These are phyloP conservation scores for Tricladium varicosporioides DNA, from an alignment of 2,329 filamentous ascomycete genomes.

Conservation along the genomic window DNA sequence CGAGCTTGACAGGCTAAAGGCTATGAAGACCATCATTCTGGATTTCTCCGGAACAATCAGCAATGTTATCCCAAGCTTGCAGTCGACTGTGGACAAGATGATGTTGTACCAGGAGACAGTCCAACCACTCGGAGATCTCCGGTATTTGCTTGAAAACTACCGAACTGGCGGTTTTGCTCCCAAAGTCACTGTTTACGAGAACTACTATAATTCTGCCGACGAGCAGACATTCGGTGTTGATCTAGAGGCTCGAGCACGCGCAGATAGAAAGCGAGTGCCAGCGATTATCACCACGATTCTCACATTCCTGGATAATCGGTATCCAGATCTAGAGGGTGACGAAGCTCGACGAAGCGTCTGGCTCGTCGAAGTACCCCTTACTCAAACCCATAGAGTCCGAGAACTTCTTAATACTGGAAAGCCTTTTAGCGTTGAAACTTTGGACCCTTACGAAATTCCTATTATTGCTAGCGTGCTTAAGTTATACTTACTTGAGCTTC, in stretches of 20 bases:
- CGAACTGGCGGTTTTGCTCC: conserved; percentile 90
- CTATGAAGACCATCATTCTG: conserved; percentile 95
- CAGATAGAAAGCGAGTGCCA: conserved; percentile 93
- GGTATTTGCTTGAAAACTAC: conserved; percentile 96
- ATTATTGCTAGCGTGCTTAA: conserved; percentile 92
- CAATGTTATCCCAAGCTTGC: conserved; percentile 94
- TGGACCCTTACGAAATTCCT: conserved; percentile 89
- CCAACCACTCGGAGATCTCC: conserved; percentile 84
- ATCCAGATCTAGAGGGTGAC: conserved; percentile 95
- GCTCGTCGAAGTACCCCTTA: conserved; percentile 86
- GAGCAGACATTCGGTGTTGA: conserved; percentile 98
- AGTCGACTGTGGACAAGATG: conserved; percentile 97
- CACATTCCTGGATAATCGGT: conserved; percentile 94
- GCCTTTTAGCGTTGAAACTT: conserved; percentile 68
- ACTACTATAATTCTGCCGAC: conserved; percentile 98
- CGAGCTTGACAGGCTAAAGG: conserved; percentile 92
- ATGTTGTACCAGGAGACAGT: conserved; percentile 98
- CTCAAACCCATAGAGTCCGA: conserved; percentile 81
- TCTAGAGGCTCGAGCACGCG: conserved; percentile 88
- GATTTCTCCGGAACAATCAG: conserved; percentile 97
- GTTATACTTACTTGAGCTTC: conserved; percentile 90
- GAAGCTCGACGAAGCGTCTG: conserved; percentile 90
- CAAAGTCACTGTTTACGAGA: conserved; percentile 90
- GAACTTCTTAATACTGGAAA: conserved; percentile 85
- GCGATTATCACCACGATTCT: conserved; percentile 88